Evolutionary conservation across 2,329 filamentous ascomycete genomes (phyloP), one percentile per base, ranked within the genome.

Genomic region (Epichloe sp.): DNA sequence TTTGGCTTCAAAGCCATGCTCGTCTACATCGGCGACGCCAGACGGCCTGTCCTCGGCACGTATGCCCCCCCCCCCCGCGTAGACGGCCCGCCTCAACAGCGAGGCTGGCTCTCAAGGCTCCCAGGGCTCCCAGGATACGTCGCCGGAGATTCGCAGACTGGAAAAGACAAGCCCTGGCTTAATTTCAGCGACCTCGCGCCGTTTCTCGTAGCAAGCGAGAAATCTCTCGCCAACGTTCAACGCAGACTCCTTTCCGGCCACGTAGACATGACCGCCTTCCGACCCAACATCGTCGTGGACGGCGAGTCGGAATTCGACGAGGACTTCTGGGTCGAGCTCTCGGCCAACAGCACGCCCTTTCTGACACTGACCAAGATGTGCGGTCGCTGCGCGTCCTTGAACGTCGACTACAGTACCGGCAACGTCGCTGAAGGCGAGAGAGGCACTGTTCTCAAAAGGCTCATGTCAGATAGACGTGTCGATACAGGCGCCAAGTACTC

Each of bases 151-250:
- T 36, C 5, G 34, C 35, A 15, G 54, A 53, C 5, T 37, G 59
- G 36, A 17, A 54, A 54, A 8, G 65, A 73, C 12, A 62, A 70
- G 12, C 69, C 73, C 37, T 76, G 71, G 60, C 74, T 91, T 43
- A 79, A 78, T 2, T 93, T 91, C 66, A 78, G 81, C 40, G 87
- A 93, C 65, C 78, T 79, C 55, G 86, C 86, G 1, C 84, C 87
- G 0, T 86, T 85, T 63, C 76, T 95, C 14, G 66, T 95, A 23
- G 75, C 83, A 5, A 86, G 82, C 0, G 74, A 82, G 54, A 76
- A 79, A 2, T 93, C 86, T 1, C 74, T 90, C n/a, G 67, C 73
- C 19, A 75, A 86, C 57, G 77, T 94, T 45, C 79, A 77, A 36
- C 62, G 63, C 5, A 74, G 81, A 4, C 65, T 88, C 5, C 67